Base-by-base conservation (phyloP, 176 grass and related monocot genomes). In the Avena sativa region DNA sequence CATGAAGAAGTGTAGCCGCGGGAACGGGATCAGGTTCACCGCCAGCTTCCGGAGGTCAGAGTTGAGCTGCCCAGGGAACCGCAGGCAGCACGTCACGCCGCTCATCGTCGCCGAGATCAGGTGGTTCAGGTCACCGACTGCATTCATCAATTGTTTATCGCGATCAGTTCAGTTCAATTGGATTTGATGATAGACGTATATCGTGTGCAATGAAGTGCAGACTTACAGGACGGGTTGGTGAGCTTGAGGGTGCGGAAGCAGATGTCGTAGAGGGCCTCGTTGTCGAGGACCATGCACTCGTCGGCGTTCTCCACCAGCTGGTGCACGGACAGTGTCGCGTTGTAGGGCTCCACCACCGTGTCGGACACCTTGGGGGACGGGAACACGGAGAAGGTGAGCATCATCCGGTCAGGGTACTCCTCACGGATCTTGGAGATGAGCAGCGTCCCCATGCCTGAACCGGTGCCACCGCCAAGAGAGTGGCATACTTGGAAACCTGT, bases 1-100 rank as follows among this genome's bases (percentile, higher is more conserved):
- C 93, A 95, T 95, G 90, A 95, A 95, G 93, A 95, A 95, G 88
- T 95, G 93, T 76, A 95, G 75, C 9, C 93, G 56, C 5, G 93
- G 93, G 90, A 95, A 95, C 47, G 93, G 93, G 88, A 95, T 95
- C 79, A 95, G 84, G 84, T 95, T 95, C 62, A 95, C 93, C 0
- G 93, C 93, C 17, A 95, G 90, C 86, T 95, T 95, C 64, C 93
- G 79, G 11, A 96, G 92, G 89, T 96, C 94, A 0, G 94, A 97
- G 88, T 97, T 97, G 28, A 97, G 94, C 83, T 97, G 94, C 38
- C 94, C 94, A 1, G 94, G 94, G 92, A 97, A 97, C 9, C 94
- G 80, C 21, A 97, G 86, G 86, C 94, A 94, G 92, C 94, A 97
- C 1, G 94, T 97, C 65, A 97, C 94, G 12, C 94, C 94, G 52